phyloP scores from a whole-genome alignment of 176 grass and related monocot genomes.

The Lolium perenne region DNA sequence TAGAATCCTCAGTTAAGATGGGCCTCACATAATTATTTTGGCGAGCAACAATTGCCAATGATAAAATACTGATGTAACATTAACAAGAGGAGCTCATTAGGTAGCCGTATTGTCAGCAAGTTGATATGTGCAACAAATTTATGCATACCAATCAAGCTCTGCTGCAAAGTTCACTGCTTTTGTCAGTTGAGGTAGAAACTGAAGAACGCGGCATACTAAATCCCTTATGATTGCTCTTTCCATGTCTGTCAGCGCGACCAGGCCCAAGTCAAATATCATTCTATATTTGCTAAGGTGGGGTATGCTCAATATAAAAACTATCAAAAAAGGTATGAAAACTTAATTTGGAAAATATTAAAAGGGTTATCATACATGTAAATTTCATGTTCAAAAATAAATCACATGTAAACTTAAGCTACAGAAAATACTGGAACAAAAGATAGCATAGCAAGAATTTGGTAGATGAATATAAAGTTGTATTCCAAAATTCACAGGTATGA shows the following conservation, averaged over 20 bases:
- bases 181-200: conserved; percentile 81
- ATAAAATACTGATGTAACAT: conserved; percentile 72
- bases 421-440: conserved; percentile 30
- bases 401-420: conserved; percentile 13
- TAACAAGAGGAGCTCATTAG: conserved; percentile 32
- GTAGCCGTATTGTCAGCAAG: not conserved
- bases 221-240: conserved; percentile 97
- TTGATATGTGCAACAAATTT: conserved; percentile 24
- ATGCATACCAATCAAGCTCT: conserved; percentile 96
- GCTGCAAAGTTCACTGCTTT: conserved; percentile 91
- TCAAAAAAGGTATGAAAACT: not conserved
- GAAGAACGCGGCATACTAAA: conserved; percentile 77
- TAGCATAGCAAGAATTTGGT: not conserved
- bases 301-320: conserved; percentile 9
- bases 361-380: not conserved
- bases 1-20: conserved; percentile 80
- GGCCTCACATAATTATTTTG: conserved; percentile 92
- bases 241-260: conserved; percentile 67
- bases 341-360: conserved; percentile 28
- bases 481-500: not conserved
- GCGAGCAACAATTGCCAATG: conserved; percentile 79
- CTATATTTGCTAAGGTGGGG: not conserved
- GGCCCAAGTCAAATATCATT: conserved; percentile 17
- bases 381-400: not conserved
- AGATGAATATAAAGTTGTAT: not conserved